Conservation (phyloP, 2,329 filamentous ascomycete species). For the Fusarium napiforme region DNA sequence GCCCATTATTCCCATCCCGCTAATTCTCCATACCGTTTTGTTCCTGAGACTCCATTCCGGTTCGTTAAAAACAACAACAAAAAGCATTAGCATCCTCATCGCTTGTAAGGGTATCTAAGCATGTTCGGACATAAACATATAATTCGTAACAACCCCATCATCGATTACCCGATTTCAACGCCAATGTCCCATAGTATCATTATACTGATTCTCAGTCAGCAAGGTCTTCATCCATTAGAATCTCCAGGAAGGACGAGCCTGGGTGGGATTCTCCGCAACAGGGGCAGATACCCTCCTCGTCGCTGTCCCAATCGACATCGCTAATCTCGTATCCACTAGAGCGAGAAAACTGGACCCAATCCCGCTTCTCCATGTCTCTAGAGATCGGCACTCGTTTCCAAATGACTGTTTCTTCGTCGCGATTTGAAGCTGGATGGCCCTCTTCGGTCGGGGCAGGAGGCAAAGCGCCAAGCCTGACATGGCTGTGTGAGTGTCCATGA, state of each 20-base stretch:
- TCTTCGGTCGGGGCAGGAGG: constrained; percentile 56
- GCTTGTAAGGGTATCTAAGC: constrained; percentile 44
- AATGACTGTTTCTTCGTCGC: constrained; percentile 57
- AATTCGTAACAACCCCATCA: constrained; percentile 21
- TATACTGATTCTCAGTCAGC: constrained; percentile 42
- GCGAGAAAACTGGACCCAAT: constrained; percentile 62
- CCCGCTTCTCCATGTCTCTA: constrained; percentile 54
- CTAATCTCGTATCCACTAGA: constrained; percentile 52
- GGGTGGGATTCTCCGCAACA: constrained; percentile 55
- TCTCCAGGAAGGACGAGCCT: constrained; percentile 50
- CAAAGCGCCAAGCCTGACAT: constrained; percentile 49
- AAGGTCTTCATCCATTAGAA: constrained; percentile 44
- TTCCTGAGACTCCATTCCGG: constrained; percentile 19
- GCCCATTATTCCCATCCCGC: background rate
- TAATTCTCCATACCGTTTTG: constrained; percentile 15
- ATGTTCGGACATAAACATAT: constrained; percentile 38
- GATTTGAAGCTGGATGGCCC: constrained; percentile 56
- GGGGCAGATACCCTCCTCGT: constrained; percentile 53
- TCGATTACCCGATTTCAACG: constrained; percentile 19
- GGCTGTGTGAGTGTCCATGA: constrained; percentile 40
- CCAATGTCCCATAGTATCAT: constrained; percentile 21
- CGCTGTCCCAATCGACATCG: constrained; percentile 48
- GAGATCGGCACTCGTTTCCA: constrained; percentile 62
- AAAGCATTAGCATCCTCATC: constrained; percentile 14
- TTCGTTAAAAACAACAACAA: constrained; percentile 32